Base-by-base conservation (phyloP, 2,329 filamentous ascomycete genomes). In the Hortaea sp. region DNA sequence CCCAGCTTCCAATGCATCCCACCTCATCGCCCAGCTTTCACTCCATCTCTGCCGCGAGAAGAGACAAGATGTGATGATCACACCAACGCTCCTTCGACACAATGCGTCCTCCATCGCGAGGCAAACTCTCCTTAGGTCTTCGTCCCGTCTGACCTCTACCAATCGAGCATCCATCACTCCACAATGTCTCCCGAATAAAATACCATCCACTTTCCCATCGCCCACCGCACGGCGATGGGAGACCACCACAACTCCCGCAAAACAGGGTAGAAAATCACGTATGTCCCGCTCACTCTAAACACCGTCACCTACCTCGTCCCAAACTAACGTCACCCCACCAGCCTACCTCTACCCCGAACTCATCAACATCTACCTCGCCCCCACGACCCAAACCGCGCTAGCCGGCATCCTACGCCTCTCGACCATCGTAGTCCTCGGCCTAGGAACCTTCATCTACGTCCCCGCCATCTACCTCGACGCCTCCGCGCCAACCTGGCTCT, bases 301-400 rank as follows among this genome's bases (percentile, higher is more conserved):
- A 2, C 9, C n/a, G 13, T 5, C 45, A 6, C 4, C 6, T 35
- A 6, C 40, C 6, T 10, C 20, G 32, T 11, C 45, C 39, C 20
- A 20, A 29, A 34, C 6, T 27, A 27, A 28, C 29, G 9, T 29
- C 29, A 29, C 43, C 37, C 43, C 35, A 35, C 11, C 27, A 39
- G 35, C 35, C 30, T 43, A 42, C 42, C 35, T 13, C 29, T 47
- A 47, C 48, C 78, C 79, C 0, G 73, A 78, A 52, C 69, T 69
- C 10, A 60, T 89, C 29, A 73, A 88, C 54, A 38, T 94, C 51
- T 94, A 86, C 64, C 84, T 88, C 66, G 81, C 81, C 44, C 85
- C 86, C 44, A 82, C 78, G 0, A 74, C 74, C 6, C 75, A 78
- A 48, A 82, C 77, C 29, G 77, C 80, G 5, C 82, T 84, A 53